Conservation (phyloP, 352 stramenopile species). For the Pythium inflatum region DNA sequence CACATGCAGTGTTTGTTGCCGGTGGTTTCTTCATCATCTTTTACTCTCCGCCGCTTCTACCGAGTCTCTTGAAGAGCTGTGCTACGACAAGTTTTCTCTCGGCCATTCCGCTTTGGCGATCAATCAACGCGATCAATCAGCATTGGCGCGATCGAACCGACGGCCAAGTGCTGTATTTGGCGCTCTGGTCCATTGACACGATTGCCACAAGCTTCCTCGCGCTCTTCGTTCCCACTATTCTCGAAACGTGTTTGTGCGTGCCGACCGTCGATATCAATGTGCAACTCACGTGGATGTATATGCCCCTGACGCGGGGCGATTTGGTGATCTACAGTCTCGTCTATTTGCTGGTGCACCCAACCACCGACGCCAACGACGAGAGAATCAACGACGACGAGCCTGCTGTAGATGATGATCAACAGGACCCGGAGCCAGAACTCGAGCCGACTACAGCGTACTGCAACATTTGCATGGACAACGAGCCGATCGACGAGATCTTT, state of each 20-base stretch:
- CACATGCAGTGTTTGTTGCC: slow-evolving; percentile 67
- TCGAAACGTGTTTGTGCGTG: slow-evolving; percentile 53
- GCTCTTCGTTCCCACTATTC: slow-evolving; percentile 69
- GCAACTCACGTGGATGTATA: slow-evolving; percentile 82
- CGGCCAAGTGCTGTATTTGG: slow-evolving; percentile 66
- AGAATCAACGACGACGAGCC: too few relatives aligned
- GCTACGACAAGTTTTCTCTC: slow-evolving; percentile 62
- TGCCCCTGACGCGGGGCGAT: slow-evolving; percentile 68
- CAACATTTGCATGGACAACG: slow-evolving; percentile 17
- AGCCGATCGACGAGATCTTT: slow-evolving; percentile 16
- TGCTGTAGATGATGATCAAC: too few relatives aligned
- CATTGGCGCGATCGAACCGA: slow-evolving; percentile 40
- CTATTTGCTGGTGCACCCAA: slow-evolving; percentile 69
- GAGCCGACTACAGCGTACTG: too few relatives aligned
- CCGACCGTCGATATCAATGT: slow-evolving; percentile 72
- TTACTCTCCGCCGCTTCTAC: slow-evolving; percentile 51
- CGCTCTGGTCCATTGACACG: slow-evolving; percentile 69
- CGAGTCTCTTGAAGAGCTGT: slow-evolving; percentile 61
- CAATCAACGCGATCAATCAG: slow-evolving; percentile 66
- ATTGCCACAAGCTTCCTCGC: slow-evolving; percentile 56
- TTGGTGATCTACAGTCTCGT: slow-evolving; percentile 75
- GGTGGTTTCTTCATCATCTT: slow-evolving; percentile 62
- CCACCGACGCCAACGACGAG: too few relatives aligned
- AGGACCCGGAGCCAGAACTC: too few relatives aligned
- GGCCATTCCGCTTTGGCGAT: slow-evolving; percentile 70